Percentiles rank a stretch among this genome's conserved stretches.
Evolutionary conservation across 2,329 filamentous ascomycete species (phyloP).

Genomic region (Penicillium brevicompactum): DNA sequence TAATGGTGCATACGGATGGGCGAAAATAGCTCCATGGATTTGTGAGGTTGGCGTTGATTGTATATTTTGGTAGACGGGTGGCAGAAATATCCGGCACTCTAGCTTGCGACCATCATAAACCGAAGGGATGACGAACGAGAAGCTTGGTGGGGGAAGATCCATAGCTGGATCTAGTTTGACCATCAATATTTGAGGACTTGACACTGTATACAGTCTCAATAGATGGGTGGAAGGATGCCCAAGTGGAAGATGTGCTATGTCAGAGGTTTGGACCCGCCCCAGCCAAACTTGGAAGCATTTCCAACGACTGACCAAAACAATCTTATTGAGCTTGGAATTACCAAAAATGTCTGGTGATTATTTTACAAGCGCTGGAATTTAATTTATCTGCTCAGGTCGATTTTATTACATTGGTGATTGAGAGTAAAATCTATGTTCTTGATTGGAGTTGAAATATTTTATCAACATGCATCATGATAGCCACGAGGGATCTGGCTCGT

Average conservation of each 20-base stretch:
- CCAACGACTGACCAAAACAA: too few relatives aligned
- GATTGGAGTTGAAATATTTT: background rate
- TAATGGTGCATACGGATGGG: conserved; percentile 87
- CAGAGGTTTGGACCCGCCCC: background rate
- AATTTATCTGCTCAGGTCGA: background rate
- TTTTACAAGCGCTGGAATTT: too few relatives aligned
- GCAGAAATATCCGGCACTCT: conserved; percentile 82
- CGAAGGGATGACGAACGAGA: conserved; percentile 78
- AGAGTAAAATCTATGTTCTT: background rate
- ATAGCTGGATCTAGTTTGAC: conserved; percentile 37
- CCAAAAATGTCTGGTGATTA: too few relatives aligned
- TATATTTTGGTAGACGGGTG: conserved; percentile 38
- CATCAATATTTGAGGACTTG: background rate
- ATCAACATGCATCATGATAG: conserved; percentile 34
- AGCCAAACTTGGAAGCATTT: background rate
- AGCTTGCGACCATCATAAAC: conserved; percentile 75
- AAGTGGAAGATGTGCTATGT: background rate
- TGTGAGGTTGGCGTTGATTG: conserved; percentile 30
- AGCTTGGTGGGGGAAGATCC: conserved; percentile 38
- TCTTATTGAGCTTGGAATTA: too few relatives aligned
- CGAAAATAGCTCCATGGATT: conserved; percentile 66
- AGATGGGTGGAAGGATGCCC: background rate
- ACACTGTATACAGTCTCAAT: background rate
- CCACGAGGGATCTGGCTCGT: conserved; percentile 49
- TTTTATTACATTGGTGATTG: background rate